Percentiles rank a stretch among this genome's conserved stretches.
These are phyloP conservation scores for Simplicillium sp. DNA, from an alignment of 2,329 filamentous ascomycete genomes.

Conservation along the genomic window DNA sequence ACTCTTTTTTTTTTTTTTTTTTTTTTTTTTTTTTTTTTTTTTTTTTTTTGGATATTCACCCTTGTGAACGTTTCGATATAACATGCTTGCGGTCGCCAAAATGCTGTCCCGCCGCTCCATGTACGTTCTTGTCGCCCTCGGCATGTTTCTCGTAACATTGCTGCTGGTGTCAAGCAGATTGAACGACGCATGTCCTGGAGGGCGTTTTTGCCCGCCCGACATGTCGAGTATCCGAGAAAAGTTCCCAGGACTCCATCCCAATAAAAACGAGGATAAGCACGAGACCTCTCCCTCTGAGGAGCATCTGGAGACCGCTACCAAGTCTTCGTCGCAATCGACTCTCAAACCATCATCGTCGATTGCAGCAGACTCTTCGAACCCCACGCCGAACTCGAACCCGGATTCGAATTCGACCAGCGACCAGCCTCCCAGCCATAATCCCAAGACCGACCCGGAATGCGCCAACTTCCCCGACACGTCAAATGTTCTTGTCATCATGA, in stretches of 20 bases:
- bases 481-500: conserved; percentile 41
- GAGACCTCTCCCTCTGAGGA: too few relatives aligned
- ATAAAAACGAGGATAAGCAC: not conserved
- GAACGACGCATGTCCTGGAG: conserved; percentile 17
- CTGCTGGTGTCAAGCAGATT: conserved; percentile 22
- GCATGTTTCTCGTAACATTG: conserved; percentile 18
- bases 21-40: too few relatives aligned
- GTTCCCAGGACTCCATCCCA: not conserved
- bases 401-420: too few relatives aligned
- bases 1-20: too few relatives aligned
- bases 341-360: too few relatives aligned
- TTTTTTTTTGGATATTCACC: too few relatives aligned
- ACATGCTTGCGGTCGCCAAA: conserved; percentile 10
- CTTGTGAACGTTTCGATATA: not conserved
- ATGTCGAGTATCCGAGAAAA: conserved; percentile 4
- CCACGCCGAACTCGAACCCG: too few relatives aligned
- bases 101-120: conserved; percentile 20
- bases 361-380: too few relatives aligned
- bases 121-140: conserved; percentile 14
- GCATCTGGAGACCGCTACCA: too few relatives aligned
- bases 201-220: conserved; percentile 14
- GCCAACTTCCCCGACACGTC: conserved; percentile 32
- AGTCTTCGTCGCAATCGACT: too few relatives aligned
- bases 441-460: conserved; percentile 18
- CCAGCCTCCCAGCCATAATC: not conserved